These are phyloP conservation scores for Medicago ruthenica DNA, from an alignment of 306 rosid species.

Conservation along the genomic window DNA sequence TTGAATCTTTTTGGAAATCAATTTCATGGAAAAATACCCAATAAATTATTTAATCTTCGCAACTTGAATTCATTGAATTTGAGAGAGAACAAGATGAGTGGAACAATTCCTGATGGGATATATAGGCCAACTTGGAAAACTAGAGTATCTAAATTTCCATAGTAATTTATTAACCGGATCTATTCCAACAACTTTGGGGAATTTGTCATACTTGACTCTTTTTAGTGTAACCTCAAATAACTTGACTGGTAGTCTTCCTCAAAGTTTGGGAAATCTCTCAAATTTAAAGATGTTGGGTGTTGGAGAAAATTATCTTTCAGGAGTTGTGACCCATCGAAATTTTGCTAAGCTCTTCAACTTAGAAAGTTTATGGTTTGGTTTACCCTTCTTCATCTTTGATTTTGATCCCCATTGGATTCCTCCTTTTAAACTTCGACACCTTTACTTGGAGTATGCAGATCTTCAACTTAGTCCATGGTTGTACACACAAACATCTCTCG, in stretches of 20 bases:
- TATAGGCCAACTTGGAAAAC: neutral
- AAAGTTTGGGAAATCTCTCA: neutral
- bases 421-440: neutral
- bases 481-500: neutral
- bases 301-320: neutral
- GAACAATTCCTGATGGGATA: neutral
- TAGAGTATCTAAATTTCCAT: fast-evolving
- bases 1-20: neutral
- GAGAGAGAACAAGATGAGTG: fast-evolving
- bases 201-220: neutral
- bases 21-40: neutral
- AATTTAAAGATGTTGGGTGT: neutral
- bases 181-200: neutral
- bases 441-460: fast-evolving
- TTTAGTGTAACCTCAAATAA: neutral
- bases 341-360: neutral
- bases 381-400: neutral
- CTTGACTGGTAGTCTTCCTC: neutral
- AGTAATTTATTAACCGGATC: neutral
- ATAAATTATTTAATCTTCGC: neutral
- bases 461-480: neutral
- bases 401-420: conserved; percentile 18
- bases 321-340: neutral
- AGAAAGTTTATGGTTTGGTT: fast-evolving
- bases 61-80: neutral